Evolutionary conservation across 73 alveolate genomes (phyloP), one percentile per base, ranked within the genome.

Genomic region (Loxodes magnus): DNA sequence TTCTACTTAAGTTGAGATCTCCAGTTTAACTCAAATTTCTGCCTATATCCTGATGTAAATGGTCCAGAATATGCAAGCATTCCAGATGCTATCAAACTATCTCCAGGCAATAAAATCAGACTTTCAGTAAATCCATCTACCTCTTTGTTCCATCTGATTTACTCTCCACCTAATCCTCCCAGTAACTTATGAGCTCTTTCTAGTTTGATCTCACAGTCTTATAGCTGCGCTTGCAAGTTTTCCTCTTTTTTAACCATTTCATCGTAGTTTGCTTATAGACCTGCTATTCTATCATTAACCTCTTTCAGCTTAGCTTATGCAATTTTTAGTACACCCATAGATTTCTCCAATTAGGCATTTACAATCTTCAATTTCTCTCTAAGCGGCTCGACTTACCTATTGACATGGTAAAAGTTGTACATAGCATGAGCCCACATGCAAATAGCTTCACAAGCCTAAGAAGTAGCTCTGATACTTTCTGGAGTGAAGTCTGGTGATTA

Each of bases 11-110:
- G 62, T 20, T 77, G 44, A 26, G 64, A 70, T 29, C 92, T 82
- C 98, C 97, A 93, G 27, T 65, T 74, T 30, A 80, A 58, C 50
- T 92, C 97, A 27, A 95, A 73, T 9, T 73, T 93, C 5, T 70
- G 63, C 61, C 98, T 61, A 67, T 74, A 94, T 52, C 77, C 54
- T 19, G 95, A 82, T 15, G 90, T 84, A 53, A 93, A 93, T 4
- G 99, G 96, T 25, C 99, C 99, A 42, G 93, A 73, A 80, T 93
- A 93, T 26, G 96, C 94, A 12, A 93, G 87, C 81, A 89, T 82
- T 4, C 96, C 98, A 25, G 99, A 97, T 19, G 96, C 93, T 52
- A 93, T 71, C 20, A 91, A 61, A 6, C 93, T 74, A 69, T 93
- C 92, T 41, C 98, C 99, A 16, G 96, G 89, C 21, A 90, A 77